These are phyloP conservation scores for Scedosporium dehoogii DNA, from an alignment of 2,329 filamentous ascomycete species.

Conservation along the genomic window DNA sequence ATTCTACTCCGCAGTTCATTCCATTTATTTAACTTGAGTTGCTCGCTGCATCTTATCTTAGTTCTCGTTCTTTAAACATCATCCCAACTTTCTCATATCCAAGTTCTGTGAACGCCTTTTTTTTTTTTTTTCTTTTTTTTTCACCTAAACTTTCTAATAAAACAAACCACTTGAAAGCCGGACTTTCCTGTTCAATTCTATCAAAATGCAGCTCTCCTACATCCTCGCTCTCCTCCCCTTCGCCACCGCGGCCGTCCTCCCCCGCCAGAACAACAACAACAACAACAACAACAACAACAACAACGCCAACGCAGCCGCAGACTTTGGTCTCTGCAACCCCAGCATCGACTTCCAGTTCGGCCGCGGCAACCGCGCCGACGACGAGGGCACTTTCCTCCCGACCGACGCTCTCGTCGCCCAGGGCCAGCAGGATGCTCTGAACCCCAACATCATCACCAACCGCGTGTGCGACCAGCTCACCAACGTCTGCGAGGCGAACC, in stretches of 20 bases:
- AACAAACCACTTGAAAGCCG: neutral
- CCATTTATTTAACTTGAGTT: neutral
- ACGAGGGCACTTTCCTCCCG: constrained; percentile 59
- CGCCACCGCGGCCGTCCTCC: constrained; percentile 4
- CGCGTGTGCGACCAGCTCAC: constrained; percentile 59
- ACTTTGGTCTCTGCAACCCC: constrained; percentile 45
- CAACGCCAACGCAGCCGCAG: constrained; percentile 25
- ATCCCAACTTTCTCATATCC: neutral
- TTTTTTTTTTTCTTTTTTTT: neutral
- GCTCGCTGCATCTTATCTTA: neutral
- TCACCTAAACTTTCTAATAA: neutral
- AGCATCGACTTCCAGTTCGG: constrained; percentile 52
- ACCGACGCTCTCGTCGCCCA: constrained; percentile 51
- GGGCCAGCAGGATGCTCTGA: constrained; percentile 54
- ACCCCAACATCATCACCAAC: constrained; percentile 67
- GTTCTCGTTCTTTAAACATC: neutral
- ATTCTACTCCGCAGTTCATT: neutral
- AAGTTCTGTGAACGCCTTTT: neutral
- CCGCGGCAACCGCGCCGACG: constrained; percentile 42
- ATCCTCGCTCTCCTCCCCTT: constrained; percentile 4
- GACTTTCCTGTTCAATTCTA: neutral
- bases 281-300: constrained; percentile 11
- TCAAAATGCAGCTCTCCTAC: constrained; percentile 3
- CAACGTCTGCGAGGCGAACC: constrained; percentile 56
- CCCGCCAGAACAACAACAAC: constrained; percentile 16